Evolutionary conservation across 2,329 filamentous ascomycete genomes (phyloP).

Genomic region (Juglanconis oblonga): DNA sequence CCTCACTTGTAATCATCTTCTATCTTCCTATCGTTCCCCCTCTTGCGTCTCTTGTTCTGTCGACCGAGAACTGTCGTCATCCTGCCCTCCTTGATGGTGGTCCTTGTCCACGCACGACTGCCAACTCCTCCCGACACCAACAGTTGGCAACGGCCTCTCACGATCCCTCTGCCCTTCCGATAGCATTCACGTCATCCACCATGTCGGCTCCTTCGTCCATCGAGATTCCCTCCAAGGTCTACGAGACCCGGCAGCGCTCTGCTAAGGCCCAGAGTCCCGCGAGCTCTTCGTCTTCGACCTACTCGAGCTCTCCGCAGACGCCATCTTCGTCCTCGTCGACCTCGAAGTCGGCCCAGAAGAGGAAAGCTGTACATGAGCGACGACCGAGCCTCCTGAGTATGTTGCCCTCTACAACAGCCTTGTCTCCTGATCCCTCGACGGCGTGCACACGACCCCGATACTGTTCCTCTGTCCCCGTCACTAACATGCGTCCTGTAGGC

Average conservation of each 20-base stretch:
- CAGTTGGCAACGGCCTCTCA: background rate
- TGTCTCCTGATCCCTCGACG: conserved; percentile 15
- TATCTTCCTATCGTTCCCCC: conserved; percentile 1
- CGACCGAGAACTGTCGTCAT: background rate
- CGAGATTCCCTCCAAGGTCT: conserved; percentile 55
- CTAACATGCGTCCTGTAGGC: conserved; percentile 43
- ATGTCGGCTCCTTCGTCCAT: conserved; percentile 63
- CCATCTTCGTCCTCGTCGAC: conserved; percentile 39
- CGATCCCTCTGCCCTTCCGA: conserved; percentile 10
- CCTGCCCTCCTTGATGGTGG: conserved; percentile 11
- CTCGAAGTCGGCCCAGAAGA: conserved; percentile 36
- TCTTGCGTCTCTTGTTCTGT: background rate
- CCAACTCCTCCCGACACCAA: conserved; percentile 3
- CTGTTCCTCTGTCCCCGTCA: conserved; percentile 3
- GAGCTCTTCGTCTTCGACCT: conserved; percentile 53
- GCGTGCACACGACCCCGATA: background rate
- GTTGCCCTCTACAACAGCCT: conserved; percentile 22
- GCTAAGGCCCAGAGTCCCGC: conserved; percentile 38
- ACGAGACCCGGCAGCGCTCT: conserved; percentile 31
- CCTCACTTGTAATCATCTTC: conserved; percentile 2
- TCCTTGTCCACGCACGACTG: conserved; percentile 2
- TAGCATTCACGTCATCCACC: conserved; percentile 19
- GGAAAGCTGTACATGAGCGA: conserved; percentile 48
- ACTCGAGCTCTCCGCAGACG: conserved; percentile 54
- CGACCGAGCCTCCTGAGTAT: conserved; percentile 63